Evolutionary conservation across 176 grass and related monocot species (phyloP).

Genomic region (Phoenix dactylifera): DNA sequence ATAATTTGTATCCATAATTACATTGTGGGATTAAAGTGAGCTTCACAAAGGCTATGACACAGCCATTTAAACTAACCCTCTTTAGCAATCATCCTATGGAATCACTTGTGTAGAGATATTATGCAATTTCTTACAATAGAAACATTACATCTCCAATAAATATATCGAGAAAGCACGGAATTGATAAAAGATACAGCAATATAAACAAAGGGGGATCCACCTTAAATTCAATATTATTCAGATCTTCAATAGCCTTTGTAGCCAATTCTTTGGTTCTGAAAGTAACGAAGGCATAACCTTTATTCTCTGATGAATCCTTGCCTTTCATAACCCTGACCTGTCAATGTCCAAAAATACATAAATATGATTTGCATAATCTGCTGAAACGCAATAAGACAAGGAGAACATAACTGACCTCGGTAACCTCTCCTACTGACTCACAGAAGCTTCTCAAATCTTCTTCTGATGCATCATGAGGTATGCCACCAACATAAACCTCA

Average conservation of each 20-base stretch:
- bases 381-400: neutral
- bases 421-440: slow-evolving; percentile 64
- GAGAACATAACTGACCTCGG: slow-evolving; percentile 56
- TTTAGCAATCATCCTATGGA: too few species aligned
- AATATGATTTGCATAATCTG: slow-evolving; percentile 18
- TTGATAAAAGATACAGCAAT: neutral
- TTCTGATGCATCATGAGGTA: slow-evolving; percentile 47
- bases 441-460: slow-evolving; percentile 73
- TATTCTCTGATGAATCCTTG: slow-evolving; percentile 43
- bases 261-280: slow-evolving; percentile 65
- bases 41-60: too few species aligned
- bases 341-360: slow-evolving; percentile 7
- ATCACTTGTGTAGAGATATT: too few species aligned
- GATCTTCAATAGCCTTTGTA: slow-evolving; percentile 51
- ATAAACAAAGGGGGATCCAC: slow-evolving; percentile 20
- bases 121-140: too few species aligned
- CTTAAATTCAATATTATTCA: slow-evolving; percentile 67
- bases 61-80: too few species aligned
- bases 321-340: slow-evolving; percentile 81
- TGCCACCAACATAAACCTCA: slow-evolving; percentile 68
- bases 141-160: too few species aligned
- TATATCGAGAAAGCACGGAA: neutral
- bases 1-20: too few species aligned
- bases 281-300: slow-evolving; percentile 69
- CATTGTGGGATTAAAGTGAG: too few species aligned